Base-by-base conservation (phyloP, 352 stramenopile species). In the Thraustochytrium sp. region DNA sequence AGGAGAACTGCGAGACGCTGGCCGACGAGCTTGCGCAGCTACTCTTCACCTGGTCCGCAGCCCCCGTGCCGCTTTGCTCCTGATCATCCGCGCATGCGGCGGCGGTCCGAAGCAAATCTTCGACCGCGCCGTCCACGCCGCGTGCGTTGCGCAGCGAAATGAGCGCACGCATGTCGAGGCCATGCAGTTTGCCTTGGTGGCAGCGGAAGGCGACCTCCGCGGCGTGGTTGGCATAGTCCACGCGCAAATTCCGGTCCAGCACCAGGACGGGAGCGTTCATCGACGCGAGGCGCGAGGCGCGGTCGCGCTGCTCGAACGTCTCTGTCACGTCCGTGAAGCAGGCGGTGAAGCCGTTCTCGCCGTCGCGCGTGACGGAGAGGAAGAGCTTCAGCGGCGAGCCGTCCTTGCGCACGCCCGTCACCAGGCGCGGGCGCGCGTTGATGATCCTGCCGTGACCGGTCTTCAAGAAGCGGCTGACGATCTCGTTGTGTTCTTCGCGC, bases 291-390 rank as follows among this genome's bases (percentile, higher is more conserved):
- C 62, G 62, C 26, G 51, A 29, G 8, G 44, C 62, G 11, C 62
- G 62, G 26, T 72, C 59, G 8, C 59, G 59, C 59, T 75, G 62
- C 29, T 75, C 62, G n/a, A 75, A 75, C 1, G 36, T 37, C 4
- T 75, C 37, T 16, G 62, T 75, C 0, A 75, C 62, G 44, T 75
- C 62, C 5, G 62, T 75, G 44, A 75, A 75, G 21, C 36, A 51
- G n/a, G 62, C 62, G 4, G 62, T 75, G n/a, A 40, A 75, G 18
- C 62, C 62, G 16, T 75, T 37, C 18, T 51, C 62, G 29, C 37
- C 62, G 59, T 72, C 59, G 5, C 40, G 44, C 18, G 62, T 75
- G 62, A 75, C 53, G 5, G 62, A 16, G 2, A 75, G 11, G 62
- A 53, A 75, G 38, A 75, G 38, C 11, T 23, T 26, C 16, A 75